Base-by-base conservation (phyloP, 352 stramenopile genomes). In the Phytophthora niederhauseri region DNA sequence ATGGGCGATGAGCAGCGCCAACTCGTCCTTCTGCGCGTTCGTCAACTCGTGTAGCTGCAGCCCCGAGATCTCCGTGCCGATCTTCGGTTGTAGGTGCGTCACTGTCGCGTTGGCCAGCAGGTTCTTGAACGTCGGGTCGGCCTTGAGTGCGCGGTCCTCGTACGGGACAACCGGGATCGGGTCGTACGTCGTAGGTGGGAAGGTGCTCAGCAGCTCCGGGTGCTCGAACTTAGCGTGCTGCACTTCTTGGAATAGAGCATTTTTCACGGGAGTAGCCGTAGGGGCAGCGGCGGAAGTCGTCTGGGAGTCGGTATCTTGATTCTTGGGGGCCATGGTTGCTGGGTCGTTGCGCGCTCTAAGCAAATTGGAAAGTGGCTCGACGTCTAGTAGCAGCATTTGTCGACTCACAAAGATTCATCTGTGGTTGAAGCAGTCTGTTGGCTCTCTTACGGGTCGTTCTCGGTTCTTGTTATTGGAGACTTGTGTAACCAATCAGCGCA, bases 171-270 rank as follows among this genome's bases (percentile, higher is more conserved):
- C 53, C 0, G 53, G 53, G 53, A 60, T 60, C 20, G 53, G 53
- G 9, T 60, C 53, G 53, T 60, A 60, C 31, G 53, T 60, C 12
- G 53, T 36, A 30, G 30, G 31, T 15, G 53, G 53, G 34, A 60
- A 60, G 6, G 34, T 60, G 34, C 54, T 60, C 20, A 60, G 14
- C 9, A 50, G 54, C 20, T 60, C 54, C 3, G 54, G 54, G 54
- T 60, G 31, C 31, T 60, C 54, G 20, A 60, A 60, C 54, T 60
- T 60, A 12, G 19, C 11, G 53, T 60, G 53, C 19, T 50, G 2
- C 11, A 60, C 36, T 28, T 66, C 64, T 6, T 49, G 50, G 12
- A 30, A 24, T n/a, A 71, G 50, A 20, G 64, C 64, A 28, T 71
- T 71, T 30, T 71, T 71, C 28, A 71, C 57, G 31, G 43, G 41